phyloP scores from a whole-genome alignment of 768 basidiomycete genomes.

The Rossbeevera mucosa region DNA sequence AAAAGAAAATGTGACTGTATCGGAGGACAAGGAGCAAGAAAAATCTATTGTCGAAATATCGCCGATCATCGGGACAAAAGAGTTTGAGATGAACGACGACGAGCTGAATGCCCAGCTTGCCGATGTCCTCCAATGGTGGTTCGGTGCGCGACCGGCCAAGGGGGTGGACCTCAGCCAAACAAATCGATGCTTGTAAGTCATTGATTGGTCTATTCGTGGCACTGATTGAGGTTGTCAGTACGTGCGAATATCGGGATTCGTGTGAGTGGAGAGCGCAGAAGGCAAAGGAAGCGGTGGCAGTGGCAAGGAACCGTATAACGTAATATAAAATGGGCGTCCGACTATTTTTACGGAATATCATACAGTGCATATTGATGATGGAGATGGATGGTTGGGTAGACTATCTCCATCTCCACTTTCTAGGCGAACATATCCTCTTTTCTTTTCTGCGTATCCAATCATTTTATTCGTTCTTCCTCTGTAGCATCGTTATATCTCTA shows the following conservation, averaged over 20 bases:
- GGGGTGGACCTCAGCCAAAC: constrained; percentile 64
- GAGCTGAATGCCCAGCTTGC: constrained; percentile 52
- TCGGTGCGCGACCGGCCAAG: constrained; percentile 57
- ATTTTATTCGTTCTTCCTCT: constrained; percentile 43
- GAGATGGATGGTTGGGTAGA: constrained; percentile 49
- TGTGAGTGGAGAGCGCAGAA: constrained; percentile 74
- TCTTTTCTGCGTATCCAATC: constrained; percentile 42
- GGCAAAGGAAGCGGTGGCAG: constrained; percentile 36
- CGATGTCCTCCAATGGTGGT: constrained; percentile 70
- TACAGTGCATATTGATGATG: neutral
- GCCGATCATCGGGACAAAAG: constrained; percentile 61
- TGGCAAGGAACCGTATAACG: constrained; percentile 4
- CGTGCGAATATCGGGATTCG: constrained; percentile 67
- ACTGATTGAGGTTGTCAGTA: constrained; percentile 32
- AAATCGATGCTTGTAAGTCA: constrained; percentile 61
- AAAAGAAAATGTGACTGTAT: neutral
- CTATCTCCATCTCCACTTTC: constrained; percentile 38
- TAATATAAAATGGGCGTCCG: constrained; percentile 1
- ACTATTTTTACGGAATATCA: neutral
- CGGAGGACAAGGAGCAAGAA: neutral
- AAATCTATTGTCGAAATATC: constrained; percentile 9
- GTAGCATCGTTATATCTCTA: constrained; percentile 38
- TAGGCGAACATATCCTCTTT: constrained; percentile 46
- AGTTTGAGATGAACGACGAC: constrained; percentile 50
- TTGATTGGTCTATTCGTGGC: neutral